These are phyloP conservation scores for Trichoderma sp. DNA, from an alignment of 2,329 filamentous ascomycete genomes.

Conservation along the genomic window DNA sequence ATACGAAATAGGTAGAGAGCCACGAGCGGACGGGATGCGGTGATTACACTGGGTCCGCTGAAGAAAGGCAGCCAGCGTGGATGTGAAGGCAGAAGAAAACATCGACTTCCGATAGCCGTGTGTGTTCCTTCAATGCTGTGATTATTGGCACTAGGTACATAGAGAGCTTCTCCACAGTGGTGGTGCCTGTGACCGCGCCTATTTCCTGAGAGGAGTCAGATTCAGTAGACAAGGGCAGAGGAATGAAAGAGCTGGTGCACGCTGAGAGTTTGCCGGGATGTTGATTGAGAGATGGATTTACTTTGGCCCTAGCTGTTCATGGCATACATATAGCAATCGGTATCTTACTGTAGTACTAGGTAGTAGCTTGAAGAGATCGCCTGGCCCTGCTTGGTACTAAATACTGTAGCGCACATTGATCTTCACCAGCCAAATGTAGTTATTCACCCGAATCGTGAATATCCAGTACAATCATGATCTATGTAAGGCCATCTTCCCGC, in stretches of 20 bases:
- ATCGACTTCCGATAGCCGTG: not conserved
- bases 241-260: not conserved
- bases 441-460: not conserved
- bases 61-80: not conserved
- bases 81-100: not conserved
- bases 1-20: not conserved
- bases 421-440: not conserved
- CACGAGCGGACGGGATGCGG: not conserved
- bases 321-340: not conserved
- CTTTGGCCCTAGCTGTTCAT: not conserved
- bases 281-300: not conserved
- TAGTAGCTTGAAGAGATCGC: not conserved
- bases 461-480: not conserved
- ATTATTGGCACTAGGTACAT: not conserved
- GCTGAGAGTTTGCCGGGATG: not conserved
- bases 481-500: not conserved
- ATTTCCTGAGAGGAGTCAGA: not conserved
- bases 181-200: not conserved
- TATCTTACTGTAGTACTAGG: too few species aligned
- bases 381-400: not conserved
- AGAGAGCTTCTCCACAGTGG: too few species aligned
- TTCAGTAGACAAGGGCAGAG: not conserved
- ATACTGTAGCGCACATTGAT: not conserved
- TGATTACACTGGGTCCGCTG: not conserved
- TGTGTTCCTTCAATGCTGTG: too few species aligned